Evolutionary conservation across 2,329 filamentous ascomycete genomes (phyloP).

Genomic region (Trichoderma breve): DNA sequence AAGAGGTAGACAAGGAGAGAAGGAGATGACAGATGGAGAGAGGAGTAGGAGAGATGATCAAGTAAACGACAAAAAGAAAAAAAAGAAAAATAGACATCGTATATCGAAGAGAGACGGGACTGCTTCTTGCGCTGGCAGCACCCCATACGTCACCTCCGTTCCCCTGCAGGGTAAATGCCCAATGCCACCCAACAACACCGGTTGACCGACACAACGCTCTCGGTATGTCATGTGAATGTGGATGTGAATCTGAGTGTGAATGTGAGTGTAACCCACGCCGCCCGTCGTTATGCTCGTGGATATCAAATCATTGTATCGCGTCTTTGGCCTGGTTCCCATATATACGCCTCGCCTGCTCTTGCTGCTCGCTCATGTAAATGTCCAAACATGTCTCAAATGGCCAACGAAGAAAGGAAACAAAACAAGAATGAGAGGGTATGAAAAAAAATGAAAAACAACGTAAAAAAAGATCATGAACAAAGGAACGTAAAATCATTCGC

Average conservation of each 20-base stretch:
- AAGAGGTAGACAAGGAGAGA: not conserved
- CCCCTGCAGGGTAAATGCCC: not conserved
- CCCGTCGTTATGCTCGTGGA: not conserved
- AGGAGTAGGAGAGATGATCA: not conserved
- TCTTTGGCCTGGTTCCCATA: not conserved
- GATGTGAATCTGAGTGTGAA: not conserved
- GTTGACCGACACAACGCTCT: not conserved
- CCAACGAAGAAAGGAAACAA: not conserved
- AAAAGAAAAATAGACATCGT: not conserved
- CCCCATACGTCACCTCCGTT: not conserved
- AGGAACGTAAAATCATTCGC: not conserved
- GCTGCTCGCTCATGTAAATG: not conserved
- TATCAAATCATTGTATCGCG: not conserved
- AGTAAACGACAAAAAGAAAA: not conserved
- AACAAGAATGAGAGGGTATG: not conserved
- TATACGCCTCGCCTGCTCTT: conserved; percentile 2
- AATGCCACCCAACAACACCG: not conserved
- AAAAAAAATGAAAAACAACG: not conserved
- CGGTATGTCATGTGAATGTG: not conserved
- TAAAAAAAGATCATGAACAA: not conserved
- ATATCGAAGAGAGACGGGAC: not conserved
- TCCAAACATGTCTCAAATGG: not conserved
- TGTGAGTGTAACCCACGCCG: not conserved
- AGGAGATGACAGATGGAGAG: not conserved
- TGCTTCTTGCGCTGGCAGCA: not conserved